Evolutionary conservation across 1,284 basidiomycete species (phyloP).

Genomic region (Trichosporon coremiiforme): DNA sequence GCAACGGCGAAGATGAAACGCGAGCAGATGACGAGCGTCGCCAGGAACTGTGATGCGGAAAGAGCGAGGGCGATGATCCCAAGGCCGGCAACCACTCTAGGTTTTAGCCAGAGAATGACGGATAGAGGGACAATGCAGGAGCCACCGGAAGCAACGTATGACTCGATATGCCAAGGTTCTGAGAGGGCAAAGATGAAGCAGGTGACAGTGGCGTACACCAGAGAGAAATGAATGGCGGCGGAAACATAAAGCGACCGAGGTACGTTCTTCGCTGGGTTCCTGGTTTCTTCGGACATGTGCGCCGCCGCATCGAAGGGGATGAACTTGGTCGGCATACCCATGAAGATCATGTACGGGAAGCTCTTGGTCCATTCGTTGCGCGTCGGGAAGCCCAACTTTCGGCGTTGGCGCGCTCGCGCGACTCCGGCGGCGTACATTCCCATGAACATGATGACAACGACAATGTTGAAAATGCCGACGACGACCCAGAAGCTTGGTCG

Average conservation of each 20-base stretch:
- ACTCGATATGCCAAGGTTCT: background rate
- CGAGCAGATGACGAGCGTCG: slow-evolving; percentile 54
- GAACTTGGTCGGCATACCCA: slow-evolving; percentile 3
- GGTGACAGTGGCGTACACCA: background rate
- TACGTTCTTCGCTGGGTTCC: slow-evolving; percentile 53
- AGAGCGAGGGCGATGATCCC: slow-evolving; percentile 42
- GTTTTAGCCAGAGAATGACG: background rate
- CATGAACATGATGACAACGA: background rate
- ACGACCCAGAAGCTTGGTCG: slow-evolving; percentile 12
- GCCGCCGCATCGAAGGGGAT: slow-evolving; percentile 26
- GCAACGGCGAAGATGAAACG: slow-evolving; percentile 55
- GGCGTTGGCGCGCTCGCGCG: slow-evolving; percentile 49
- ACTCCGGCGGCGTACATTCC: slow-evolving; percentile 18
- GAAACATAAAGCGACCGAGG: slow-evolving; percentile 8
- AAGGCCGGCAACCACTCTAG: background rate
- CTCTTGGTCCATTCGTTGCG: background rate
- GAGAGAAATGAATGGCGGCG: background rate
- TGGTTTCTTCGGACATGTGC: slow-evolving; percentile 54
- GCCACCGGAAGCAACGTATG: background rate
- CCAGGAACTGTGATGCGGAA: slow-evolving; percentile 48
- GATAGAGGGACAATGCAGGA: background rate
- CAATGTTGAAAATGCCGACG: slow-evolving; percentile 5
- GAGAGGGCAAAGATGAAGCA: background rate
- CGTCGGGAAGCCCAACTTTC: background rate
- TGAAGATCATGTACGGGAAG: background rate